Percentiles rank a stretch among this genome's conserved stretches.
Conservation (phyloP, 495 filamentous ascomycete species). For the Penicillium goetzii region DNA sequence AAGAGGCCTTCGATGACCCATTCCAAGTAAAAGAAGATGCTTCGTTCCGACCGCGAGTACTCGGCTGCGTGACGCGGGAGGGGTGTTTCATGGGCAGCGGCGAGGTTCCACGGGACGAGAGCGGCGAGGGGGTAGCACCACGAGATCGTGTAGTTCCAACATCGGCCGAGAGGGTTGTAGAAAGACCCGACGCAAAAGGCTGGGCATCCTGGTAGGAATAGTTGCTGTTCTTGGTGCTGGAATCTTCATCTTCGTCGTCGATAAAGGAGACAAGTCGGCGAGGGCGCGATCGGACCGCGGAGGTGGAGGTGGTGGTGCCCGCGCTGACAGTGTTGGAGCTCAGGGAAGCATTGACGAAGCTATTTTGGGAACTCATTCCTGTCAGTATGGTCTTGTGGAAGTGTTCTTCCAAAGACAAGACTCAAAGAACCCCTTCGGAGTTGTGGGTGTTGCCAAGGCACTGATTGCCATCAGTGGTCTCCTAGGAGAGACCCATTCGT, state of each 20-base stretch:
- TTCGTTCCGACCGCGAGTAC: conserved; percentile 28
- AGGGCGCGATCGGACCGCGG: conserved; percentile 48
- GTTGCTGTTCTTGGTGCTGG: conserved; percentile 16
- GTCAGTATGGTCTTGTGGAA: conserved; percentile 25
- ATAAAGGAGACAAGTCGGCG: conserved; percentile 49
- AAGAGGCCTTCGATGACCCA: conserved; percentile 27
- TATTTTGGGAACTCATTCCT: conserved; percentile 53
- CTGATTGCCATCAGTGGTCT: conserved; percentile 48
- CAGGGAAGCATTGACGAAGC: conserved; percentile 44
- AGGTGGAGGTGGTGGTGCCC: conserved; percentile 40
- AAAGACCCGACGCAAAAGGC: conserved; percentile 38
- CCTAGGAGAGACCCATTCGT: conserved; percentile 50
- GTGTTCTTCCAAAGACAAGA: conserved; percentile 24
- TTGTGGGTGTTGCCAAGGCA: conserved; percentile 44
- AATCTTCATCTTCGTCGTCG: conserved; percentile 40
- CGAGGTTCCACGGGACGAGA: conserved; percentile 49
- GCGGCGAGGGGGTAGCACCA: conserved; percentile 48
- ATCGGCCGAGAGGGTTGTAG: conserved; percentile 33
- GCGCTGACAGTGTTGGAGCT: conserved; percentile 40
- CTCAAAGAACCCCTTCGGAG: conserved; percentile 33
- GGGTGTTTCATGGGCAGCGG: conserved; percentile 53
- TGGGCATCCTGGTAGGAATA: conserved; percentile 33
- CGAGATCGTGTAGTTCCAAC: conserved; percentile 41
- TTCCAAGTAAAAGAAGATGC: conserved; percentile 36
- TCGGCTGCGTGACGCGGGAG: conserved; percentile 42